Evolutionary conservation across 1,139 yeast species (phyloP).

Genomic region (Saccharomyces hybrid): DNA sequence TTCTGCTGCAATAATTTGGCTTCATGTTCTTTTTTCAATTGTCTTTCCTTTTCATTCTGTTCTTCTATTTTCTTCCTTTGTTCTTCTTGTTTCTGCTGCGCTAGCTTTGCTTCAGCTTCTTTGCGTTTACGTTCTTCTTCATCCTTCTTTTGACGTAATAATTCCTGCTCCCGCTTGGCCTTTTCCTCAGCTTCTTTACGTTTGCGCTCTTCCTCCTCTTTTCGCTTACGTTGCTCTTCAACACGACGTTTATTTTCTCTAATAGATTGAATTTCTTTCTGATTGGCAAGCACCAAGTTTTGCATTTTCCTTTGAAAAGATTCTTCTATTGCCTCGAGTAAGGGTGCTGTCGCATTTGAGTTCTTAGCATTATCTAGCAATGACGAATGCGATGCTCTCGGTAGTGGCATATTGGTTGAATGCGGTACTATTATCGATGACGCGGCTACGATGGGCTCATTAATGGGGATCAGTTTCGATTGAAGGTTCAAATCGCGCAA

Average conservation of each 20-base stretch:
- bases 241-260: not conserved
- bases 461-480: not conserved
- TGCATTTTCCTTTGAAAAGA: not conserved
- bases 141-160: conserved; percentile 5
- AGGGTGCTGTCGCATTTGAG: not conserved
- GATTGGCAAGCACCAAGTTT: not conserved
- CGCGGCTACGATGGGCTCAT: not conserved
- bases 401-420: not conserved
- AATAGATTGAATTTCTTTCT: not conserved
- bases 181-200: conserved; percentile 12
- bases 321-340: not conserved
- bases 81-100: conserved; percentile 11
- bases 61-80: conserved; percentile 14
- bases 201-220: conserved; percentile 12
- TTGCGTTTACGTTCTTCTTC: conserved; percentile 9
- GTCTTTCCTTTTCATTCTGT: conserved; percentile 9
- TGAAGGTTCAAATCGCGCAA: not conserved
- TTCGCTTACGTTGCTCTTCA: conserved; percentile 14
- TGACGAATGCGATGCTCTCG: not conserved
- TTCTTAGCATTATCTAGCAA: not conserved
- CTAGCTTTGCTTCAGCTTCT: conserved; percentile 8
- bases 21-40: conserved; percentile 6
- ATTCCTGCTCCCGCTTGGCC: conserved; percentile 12
- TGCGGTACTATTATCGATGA: not conserved
- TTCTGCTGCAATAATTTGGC: conserved; percentile 4